phyloP scores from a whole-genome alignment of 1,284 basidiomycete genomes.

The Tremellales sp. region DNA sequence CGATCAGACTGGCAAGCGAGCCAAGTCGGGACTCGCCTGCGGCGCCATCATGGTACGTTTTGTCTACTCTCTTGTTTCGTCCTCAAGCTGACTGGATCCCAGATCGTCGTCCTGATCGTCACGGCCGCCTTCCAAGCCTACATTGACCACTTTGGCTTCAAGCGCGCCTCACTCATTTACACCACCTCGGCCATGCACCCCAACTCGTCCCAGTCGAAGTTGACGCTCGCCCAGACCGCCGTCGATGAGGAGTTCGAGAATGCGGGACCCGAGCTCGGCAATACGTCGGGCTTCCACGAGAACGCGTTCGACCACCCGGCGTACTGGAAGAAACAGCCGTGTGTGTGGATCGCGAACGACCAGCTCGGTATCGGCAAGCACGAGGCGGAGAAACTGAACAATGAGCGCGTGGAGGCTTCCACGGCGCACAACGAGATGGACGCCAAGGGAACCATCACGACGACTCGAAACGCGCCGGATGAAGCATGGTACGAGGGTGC shows the following conservation, averaged over 20 bases:
- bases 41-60: conserved; percentile 43
- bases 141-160: conserved; percentile 44
- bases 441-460: conserved; percentile 39
- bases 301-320: conserved; percentile 49
- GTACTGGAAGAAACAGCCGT: conserved; percentile 47
- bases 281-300: conserved; percentile 40
- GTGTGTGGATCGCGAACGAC: conserved; percentile 49
- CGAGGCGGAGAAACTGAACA: conserved; percentile 42
- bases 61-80: neutral
- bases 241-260: conserved; percentile 22
- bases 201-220: conserved; percentile 20
- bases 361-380: conserved; percentile 43
- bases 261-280: conserved; percentile 35
- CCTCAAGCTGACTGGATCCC: no score
- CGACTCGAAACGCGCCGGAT: conserved; percentile 42
- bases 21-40: conserved; percentile 41
- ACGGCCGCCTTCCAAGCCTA: conserved; percentile 42
- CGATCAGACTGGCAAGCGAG: conserved; percentile 27
- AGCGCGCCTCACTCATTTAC: conserved; percentile 32
- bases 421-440: conserved; percentile 45
- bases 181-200: conserved; percentile 25
- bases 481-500: conserved; percentile 42
- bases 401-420: conserved; percentile 39
- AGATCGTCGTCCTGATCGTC: conserved; percentile 33
- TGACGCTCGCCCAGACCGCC: conserved; percentile 12